These are phyloP conservation scores for Neopestalotiopsis sp. DNA, from an alignment of 2,329 filamentous ascomycete genomes.

Conservation along the genomic window DNA sequence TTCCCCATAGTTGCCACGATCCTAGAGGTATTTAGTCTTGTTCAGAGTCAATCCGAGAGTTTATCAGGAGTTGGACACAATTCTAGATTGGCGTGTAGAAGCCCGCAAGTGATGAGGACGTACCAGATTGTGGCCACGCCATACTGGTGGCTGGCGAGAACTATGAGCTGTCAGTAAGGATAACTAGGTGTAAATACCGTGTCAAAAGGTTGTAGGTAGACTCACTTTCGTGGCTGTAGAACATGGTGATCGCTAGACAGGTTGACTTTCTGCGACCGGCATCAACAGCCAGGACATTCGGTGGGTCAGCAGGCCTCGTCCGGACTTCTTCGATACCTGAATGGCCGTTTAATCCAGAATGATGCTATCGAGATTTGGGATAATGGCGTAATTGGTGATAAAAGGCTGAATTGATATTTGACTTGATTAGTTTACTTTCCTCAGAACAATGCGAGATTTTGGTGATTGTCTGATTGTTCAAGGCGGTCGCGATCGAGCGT, in stretches of 20 bases:
- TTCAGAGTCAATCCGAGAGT: not conserved
- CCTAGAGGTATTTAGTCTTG: conserved; percentile 56
- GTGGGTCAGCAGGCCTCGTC: no score
- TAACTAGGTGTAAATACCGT: not conserved
- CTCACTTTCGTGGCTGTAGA: conserved; percentile 94
- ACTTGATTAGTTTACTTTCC: not conserved
- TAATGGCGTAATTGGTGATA: not conserved
- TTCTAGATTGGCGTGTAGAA: not conserved
- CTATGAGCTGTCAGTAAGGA: conserved; percentile 40
- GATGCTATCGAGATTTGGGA: not conserved
- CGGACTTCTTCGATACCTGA: no score
- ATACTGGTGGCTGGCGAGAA: conserved; percentile 86
- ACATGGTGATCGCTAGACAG: conserved; percentile 64
- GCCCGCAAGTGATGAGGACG: conserved; percentile 31
- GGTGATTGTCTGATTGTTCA: not conserved
- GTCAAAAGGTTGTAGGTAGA: conserved; percentile 20
- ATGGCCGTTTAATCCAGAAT: not conserved
- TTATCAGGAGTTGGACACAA: not conserved
- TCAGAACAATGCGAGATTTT: not conserved
- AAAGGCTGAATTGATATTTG: not conserved
- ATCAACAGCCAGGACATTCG: no score
- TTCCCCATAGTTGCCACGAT: conserved; percentile 87
- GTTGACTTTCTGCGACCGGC: no score
- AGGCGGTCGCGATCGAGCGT: conserved; percentile 3
- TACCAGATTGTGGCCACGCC: conserved; percentile 96